Conservation (phyloP, 345 rosid genomes). For the Geranium brycei region DNA sequence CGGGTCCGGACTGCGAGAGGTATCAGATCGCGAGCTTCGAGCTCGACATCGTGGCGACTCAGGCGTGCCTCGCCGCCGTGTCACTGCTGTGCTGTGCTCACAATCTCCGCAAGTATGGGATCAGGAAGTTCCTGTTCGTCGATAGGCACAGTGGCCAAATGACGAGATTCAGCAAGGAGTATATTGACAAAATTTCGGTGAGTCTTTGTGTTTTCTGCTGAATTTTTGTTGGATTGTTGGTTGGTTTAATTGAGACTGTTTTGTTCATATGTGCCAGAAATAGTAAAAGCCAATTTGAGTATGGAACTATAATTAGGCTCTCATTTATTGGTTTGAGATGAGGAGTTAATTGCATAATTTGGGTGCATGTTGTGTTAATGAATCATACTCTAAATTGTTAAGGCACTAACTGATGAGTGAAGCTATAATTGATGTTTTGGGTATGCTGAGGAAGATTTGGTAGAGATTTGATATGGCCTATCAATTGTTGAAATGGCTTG, state of each 20-base stretch:
- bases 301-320: background rate
- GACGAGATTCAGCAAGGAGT: constrained; percentile 34
- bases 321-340: too few relatives aligned
- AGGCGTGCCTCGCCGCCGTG: constrained; percentile 65
- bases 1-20: constrained; percentile 33
- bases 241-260: background rate
- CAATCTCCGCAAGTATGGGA: constrained; percentile 67
- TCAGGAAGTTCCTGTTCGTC: constrained; percentile 59
- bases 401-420: too few relatives aligned
- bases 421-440: too few relatives aligned
- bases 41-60: constrained; percentile 60
- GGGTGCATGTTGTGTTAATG: too few relatives aligned
- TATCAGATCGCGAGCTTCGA: constrained; percentile 62
- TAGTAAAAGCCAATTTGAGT: background rate
- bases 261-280: background rate
- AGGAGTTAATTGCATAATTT: too few relatives aligned
- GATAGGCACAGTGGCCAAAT: constrained; percentile 51
- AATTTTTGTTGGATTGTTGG: background rate
- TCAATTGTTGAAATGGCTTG: too few relatives aligned
- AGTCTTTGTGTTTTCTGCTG: background rate
- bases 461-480: too few relatives aligned
- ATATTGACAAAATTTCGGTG: constrained; percentile 59
- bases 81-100: constrained; percentile 65
- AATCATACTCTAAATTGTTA: too few relatives aligned
- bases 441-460: too few relatives aligned